Percentiles rank a stretch among this genome's conserved stretches.
phyloP scores from a whole-genome alignment of 805 yeast genomes.

The Teunomyces gatunensis region DNA sequence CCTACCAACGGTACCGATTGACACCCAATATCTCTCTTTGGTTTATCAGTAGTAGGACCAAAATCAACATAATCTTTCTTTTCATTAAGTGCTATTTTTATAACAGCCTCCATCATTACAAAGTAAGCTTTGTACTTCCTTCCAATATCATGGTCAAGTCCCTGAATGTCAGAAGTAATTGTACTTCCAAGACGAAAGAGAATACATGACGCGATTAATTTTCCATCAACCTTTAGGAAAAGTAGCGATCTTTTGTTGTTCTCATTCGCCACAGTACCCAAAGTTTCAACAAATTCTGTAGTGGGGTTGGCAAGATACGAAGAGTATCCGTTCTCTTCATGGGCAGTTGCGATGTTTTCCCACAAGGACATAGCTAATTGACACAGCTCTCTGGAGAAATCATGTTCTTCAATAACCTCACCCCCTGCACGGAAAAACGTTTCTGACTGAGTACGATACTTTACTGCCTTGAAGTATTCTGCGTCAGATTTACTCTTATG shows the following conservation, averaged over 20 bases:
- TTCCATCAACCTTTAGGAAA: conserved; percentile 36
- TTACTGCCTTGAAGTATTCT: conserved; percentile 39
- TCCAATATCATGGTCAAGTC: conserved; percentile 38
- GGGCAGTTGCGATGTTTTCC: conserved; percentile 37
- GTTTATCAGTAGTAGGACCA: conserved; percentile 45
- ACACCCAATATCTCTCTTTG: conserved; percentile 41
- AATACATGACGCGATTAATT: conserved; percentile 39
- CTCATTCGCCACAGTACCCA: conserved; percentile 24
- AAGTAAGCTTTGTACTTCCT: conserved; percentile 41
- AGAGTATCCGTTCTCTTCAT: conserved; percentile 35
- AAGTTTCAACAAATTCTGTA: conserved; percentile 23
- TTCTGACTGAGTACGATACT: conserved; percentile 37
- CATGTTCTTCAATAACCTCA: conserved; percentile 28
- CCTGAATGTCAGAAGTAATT: conserved; percentile 44
- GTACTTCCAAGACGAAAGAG: conserved; percentile 43
- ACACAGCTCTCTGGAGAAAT: conserved; percentile 30
- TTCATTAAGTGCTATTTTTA: conserved; percentile 37
- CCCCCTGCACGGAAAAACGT: conserved; percentile 35
- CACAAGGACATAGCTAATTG: conserved; percentile 29
- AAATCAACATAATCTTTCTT: conserved; percentile 40
- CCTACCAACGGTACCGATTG: conserved; percentile 33
- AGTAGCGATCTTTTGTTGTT: conserved; percentile 30
- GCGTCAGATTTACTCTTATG: conserved; percentile 23
- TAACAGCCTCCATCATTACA: conserved; percentile 47
- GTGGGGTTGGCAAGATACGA: conserved; percentile 35